Evolutionary conservation across 352 stramenopile genomes (phyloP).

Genomic region (Blastocystis sp.): DNA sequence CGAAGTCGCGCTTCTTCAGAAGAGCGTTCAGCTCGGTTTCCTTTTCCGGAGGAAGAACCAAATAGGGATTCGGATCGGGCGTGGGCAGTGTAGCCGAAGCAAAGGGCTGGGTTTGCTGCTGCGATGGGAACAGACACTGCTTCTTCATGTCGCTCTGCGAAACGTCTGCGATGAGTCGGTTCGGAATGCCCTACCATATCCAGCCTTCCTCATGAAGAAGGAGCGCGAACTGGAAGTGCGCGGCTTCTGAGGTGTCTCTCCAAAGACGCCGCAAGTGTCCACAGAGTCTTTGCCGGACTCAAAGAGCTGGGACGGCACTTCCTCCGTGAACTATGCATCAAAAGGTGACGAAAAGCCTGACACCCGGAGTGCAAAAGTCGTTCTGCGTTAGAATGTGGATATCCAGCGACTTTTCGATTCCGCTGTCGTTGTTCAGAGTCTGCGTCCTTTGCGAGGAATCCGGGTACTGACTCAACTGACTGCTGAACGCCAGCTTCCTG

Average conservation of each 20-base stretch:
- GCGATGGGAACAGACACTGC: conserved; percentile 18
- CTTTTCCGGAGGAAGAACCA: conserved; percentile 21
- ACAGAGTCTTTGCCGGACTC: conserved; percentile 38
- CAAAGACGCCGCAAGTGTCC: conserved; percentile 49
- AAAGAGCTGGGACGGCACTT: conserved; percentile 33
- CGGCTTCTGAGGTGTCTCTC: conserved; percentile 55
- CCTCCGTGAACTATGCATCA: conserved; percentile 49
- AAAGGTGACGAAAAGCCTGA: not conserved
- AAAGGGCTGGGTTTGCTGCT: conserved; percentile 3
- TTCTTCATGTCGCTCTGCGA: conserved; percentile 33
- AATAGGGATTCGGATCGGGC: conserved; percentile 39
- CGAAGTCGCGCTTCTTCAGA: conserved; percentile 44
- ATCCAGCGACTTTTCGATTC: conserved; percentile 68
- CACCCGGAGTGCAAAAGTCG: conserved; percentile 59
- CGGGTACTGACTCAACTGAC: conserved; percentile 49
- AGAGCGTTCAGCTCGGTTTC: not conserved
- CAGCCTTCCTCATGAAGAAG: conserved; percentile 56
- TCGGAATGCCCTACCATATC: conserved; percentile 31
- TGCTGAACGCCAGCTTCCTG: conserved; percentile 28
- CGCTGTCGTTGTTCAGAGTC: conserved; percentile 19
- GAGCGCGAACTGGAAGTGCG: not conserved
- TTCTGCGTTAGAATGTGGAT: conserved; percentile 62
- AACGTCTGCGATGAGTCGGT: not conserved
- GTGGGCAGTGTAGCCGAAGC: conserved; percentile 13
- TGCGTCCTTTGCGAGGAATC: conserved; percentile 22